Evolutionary conservation across 2,329 filamentous ascomycete genomes (phyloP).

Genomic region (Colletotrichum plurivorum): DNA sequence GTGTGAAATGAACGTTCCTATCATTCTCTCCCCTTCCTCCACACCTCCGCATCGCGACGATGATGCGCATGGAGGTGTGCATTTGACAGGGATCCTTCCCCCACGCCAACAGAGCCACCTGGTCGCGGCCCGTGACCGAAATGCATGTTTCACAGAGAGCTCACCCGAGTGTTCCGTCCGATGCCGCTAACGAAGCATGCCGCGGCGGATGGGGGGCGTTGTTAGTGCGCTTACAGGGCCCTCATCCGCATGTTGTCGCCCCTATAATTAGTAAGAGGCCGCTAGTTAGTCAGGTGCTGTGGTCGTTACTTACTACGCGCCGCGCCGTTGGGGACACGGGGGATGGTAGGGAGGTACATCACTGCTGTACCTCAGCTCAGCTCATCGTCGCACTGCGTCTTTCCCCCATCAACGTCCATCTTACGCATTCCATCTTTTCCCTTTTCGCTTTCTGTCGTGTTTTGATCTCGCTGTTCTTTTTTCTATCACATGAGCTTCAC

Average conservation of each 20-base stretch:
- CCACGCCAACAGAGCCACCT: constrained; percentile 25
- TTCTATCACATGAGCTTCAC: neutral
- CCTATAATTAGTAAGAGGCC: too few relatives aligned
- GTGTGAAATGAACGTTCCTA: too few relatives aligned
- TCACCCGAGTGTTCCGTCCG: neutral
- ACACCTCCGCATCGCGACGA: neutral
- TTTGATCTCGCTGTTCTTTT: neutral
- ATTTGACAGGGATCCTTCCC: constrained; percentile 29
- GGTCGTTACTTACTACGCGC: too few relatives aligned
- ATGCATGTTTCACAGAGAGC: constrained; percentile 22
- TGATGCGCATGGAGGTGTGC: constrained; percentile 10
- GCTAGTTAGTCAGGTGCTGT: neutral
- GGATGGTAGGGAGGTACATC: neutral
- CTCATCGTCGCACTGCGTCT: too few relatives aligned
- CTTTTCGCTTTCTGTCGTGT: neutral
- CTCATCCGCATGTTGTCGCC: too few relatives aligned
- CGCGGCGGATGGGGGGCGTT: neutral
- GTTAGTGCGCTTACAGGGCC: constrained; percentile 6
- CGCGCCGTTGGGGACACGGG: neutral
- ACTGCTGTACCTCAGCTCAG: neutral
- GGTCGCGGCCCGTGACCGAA: constrained; percentile 27
- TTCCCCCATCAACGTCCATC: neutral
- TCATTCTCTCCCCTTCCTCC: too few relatives aligned
- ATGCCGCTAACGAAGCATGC: neutral
- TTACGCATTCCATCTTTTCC: neutral